Percentiles rank a stretch among this genome's conserved stretches.
Evolutionary conservation across 179 eudicot species (phyloP).

Genomic region (Spinacia oleracea): DNA sequence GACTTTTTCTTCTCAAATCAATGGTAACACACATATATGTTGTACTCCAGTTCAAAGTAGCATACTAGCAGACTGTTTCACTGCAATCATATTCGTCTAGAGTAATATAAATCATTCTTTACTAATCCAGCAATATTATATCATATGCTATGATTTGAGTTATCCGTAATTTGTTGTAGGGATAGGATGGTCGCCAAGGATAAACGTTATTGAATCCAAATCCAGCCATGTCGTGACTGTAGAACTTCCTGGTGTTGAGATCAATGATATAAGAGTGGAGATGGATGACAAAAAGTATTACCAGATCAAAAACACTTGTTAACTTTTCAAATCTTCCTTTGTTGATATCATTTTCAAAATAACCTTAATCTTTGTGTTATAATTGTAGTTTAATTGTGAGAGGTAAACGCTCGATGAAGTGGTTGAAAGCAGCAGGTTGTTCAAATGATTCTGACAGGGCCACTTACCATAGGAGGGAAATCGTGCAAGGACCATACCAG

Average conservation of each 20-base stretch:
- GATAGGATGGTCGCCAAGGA: slow-evolving; percentile 56
- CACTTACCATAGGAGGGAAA: slow-evolving; percentile 64
- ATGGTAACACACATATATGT: slow-evolving; percentile 30
- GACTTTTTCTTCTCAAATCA: slow-evolving; percentile 22
- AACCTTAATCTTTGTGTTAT: background rate
- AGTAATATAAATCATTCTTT: background rate
- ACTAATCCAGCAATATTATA: background rate
- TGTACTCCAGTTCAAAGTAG: background rate
- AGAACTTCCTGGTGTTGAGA: slow-evolving; percentile 73
- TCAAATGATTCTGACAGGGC: slow-evolving; percentile 33
- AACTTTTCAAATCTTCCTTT: background rate
- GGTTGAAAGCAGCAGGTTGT: slow-evolving; percentile 28
- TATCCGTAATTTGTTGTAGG: slow-evolving; percentile 28
- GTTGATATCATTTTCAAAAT: too few species aligned
- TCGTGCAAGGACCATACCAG: slow-evolving; percentile 58
- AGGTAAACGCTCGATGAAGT: slow-evolving; percentile 47
- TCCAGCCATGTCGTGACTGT: slow-evolving; percentile 42
- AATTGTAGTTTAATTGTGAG: slow-evolving; percentile 53
- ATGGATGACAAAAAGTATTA: slow-evolving; percentile 53
- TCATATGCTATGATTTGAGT: background rate
- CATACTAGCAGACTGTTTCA: too few species aligned
- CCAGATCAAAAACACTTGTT: background rate
- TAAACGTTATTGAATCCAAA: slow-evolving; percentile 64
- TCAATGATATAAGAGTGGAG: slow-evolving; percentile 63
- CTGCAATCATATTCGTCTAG: background rate